Percentiles rank a stretch among this genome's conserved stretches.
Conservation (phyloP, 2,329 filamentous ascomycete genomes). For the Fusarium secorum region DNA sequence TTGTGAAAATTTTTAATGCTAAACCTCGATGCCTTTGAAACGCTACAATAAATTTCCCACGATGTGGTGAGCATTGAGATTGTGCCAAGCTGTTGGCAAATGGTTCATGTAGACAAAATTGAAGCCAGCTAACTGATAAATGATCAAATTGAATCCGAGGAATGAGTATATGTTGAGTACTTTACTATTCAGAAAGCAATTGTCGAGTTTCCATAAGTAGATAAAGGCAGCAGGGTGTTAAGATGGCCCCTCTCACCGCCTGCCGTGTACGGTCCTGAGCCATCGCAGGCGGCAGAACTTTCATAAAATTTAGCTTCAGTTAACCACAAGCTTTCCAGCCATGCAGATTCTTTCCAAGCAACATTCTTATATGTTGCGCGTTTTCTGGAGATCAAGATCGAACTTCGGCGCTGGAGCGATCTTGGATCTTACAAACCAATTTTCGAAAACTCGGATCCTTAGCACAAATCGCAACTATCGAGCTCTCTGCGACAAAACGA, state of each 20-base stretch:
- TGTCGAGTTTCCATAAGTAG: neutral
- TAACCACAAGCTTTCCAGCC: conserved; percentile 1
- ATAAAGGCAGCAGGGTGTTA: neutral
- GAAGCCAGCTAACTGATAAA: neutral
- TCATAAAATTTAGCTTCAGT: conserved; percentile 25
- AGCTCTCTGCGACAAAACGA: conserved; percentile 1
- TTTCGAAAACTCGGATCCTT: neutral
- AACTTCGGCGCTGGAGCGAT: conserved; percentile 22
- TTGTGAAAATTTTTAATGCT: accelerated
- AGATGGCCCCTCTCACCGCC: conserved; percentile 1
- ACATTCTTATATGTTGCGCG: conserved; percentile 31
- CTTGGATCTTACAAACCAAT: neutral
- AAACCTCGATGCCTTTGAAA: neutral
- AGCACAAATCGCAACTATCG: neutral
- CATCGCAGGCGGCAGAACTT: conserved; percentile 16
- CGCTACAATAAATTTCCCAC: accelerated
- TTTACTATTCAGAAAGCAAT: neutral
- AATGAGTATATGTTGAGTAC: neutral
- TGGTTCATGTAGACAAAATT: too few relatives aligned
- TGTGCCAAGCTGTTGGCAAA: neutral
- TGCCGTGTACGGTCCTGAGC: neutral
- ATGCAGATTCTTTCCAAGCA: conserved; percentile 30
- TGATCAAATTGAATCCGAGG: neutral
- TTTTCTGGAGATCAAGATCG: conserved; percentile 24
- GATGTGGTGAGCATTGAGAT: neutral